Evolutionary conservation across 1,284 basidiomycete genomes (phyloP), one percentile per base, ranked within the genome.

Genomic region (Apiotrichum montevideense): DNA sequence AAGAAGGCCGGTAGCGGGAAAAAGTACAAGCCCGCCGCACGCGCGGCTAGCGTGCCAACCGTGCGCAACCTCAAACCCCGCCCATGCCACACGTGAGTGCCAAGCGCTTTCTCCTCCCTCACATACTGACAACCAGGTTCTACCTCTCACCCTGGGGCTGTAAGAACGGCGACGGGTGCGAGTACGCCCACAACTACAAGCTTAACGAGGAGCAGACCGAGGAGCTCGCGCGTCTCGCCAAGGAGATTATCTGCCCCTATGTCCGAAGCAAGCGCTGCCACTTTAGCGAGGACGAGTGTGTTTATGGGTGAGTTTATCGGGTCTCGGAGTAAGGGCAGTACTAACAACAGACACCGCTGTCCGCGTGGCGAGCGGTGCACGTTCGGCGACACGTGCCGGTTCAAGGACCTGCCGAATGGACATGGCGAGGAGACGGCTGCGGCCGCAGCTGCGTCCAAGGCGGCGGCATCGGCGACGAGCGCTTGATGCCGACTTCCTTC

Each of bases 241-340:
- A 74, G 57, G 66, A 68, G 55, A 70, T 72, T 29, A 62, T 70
- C 33, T 74, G 72, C 58, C 72, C 72, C 0, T 69, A 65, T 51
- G 60, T 67, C 29, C 63, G 56, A 45, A 54, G 52, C 54, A 67
- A 65, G 52, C 64, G 64, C 51, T 74, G 72, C 54, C 65, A 66
- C 54, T 71, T 64, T 55, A 57, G 62, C 15, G 71, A 71, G 44
- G 66, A 67, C 34, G 68, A 69, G 44, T 73, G 71, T 54, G 67
- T 72, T 0, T 72, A 72, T 56, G 71, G 66, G 63, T 67, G 44
- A 58, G 63, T 51, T 21, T 21, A 7, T 21, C 21, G 21, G 21
- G 21, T 21, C 21, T 21, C 21, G 21, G 21, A 21, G 21, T 21
- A 21, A 21, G 32, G 6, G 13, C 37, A 39, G 7, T 39, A 13